Evolutionary conservation across 805 yeast genomes (phyloP), one percentile per base, ranked within the genome.

Genomic region (Zygoascus ofunaensis): DNA sequence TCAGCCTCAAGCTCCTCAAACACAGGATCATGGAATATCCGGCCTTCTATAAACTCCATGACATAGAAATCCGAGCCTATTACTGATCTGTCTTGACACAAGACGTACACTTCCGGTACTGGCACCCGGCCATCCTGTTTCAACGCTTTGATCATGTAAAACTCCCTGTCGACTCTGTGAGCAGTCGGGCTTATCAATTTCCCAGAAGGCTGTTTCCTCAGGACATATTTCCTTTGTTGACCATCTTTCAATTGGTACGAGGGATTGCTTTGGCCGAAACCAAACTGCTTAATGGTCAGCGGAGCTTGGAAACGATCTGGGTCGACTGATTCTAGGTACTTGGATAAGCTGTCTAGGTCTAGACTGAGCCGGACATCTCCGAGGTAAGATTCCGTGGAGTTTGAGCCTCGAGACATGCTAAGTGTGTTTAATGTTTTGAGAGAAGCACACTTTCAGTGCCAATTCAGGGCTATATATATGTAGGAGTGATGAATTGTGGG

Each of bases 201-300:
- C 30, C 64, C 64, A 5, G 71, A 66, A 0, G 84, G 84, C 54
- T 78, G 78, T 50, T 77, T 65, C 45, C 84, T 62, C 41, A 78
- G 63, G 2, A 77, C 82, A 43, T 66, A 70, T 34, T 65, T 60
- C 23, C 55, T 60, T 1, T 67, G 67, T 4, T 49, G 48, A 2
- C 64, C 55, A 49, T 75, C 79, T 2, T 55, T 59, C 21, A 77
- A 44, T 23, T 73, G 66, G 54, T 76, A 78, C 1, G 82, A 76
- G 10, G 83, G 84, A 54, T 78, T 78, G 1, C 79, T 73, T 56
- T 78, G 84, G 14, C 84, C 84, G 56, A 72, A 76, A 22, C 68
- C 68, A 61, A 78, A 78, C 58, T 78, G 84, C 47, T 69, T 62
- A 36, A 75, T 55, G 0, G 49, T 50, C 12, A 60, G 59, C 1